Base-by-base conservation (phyloP, 2,329 filamentous ascomycete genomes). In the Trichoderma simmonsii region DNA sequence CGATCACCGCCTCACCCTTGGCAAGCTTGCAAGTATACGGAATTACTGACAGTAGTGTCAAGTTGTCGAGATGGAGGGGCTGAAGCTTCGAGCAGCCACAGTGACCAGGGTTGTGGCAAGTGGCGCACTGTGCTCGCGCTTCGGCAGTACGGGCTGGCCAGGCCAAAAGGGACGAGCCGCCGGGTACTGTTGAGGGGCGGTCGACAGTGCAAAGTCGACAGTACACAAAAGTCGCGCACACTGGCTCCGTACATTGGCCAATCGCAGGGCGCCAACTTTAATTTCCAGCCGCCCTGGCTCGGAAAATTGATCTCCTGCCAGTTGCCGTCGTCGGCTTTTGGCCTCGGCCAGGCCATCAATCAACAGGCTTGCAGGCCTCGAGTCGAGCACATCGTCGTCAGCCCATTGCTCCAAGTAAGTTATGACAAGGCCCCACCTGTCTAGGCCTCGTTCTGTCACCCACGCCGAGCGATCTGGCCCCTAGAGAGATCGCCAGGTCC, bases 401-500 rank as follows among this genome's bases (percentile, higher is more conserved):
- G 66, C 57, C 56, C 66, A 54, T 69, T 51, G 43, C 68, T 64
- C 18, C 56, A 56, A 39, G 60, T 57, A 56, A 39, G 59, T 43
- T 30, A 63, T 70, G 68, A 64, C 68, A 56, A 57, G 68, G 18
- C 64, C 57, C 71, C 71, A 69, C 71, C 43, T 26, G 26, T 34
- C 71, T 62, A 59, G 66, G n/a, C 57, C 66, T 59, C 67, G 34
- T 56, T 70, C 60, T 72, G 66, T 64, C 48, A 64, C 66, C 21
- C 57, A 60, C 66, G 71, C 59, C 64, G 60, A 72, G 60, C 63
- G 71, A 72, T 72, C 71, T 72, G 66, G 30, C 71, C 51, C 71
- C 59, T 69, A 61, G 66, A 72, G 71, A 69, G 71, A 72, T 72
- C 71, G 71, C 66, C 59, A 72, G 71, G 56, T 48, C 65, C 70